Base-by-base conservation (phyloP, 768 basidiomycete genomes). In the Guyanaporus albipodus region DNA sequence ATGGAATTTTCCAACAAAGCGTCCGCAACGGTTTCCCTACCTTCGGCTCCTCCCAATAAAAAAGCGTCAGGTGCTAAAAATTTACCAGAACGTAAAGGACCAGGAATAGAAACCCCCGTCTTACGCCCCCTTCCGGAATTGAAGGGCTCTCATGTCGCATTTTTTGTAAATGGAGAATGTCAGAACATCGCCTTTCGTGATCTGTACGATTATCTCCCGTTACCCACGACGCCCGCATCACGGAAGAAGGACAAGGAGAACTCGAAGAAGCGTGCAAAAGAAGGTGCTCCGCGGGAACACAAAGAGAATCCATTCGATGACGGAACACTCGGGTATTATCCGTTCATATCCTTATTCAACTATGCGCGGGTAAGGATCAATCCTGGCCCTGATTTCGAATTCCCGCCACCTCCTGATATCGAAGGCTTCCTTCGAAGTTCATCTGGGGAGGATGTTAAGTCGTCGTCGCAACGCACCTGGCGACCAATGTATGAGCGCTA, bases 281-380 rank as follows among this genome's bases (percentile, higher is more conserved):
- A 82, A 60, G 82, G 80, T 40, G 80, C 83, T 38, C 64, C 70
- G 9, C 81, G 83, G 42, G 83, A 87, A 57, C 85, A 86, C 61
- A 76, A 77, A 49, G 87, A 90, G 67, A 93, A 93, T 52, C 79
- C 79, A 3, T 89, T 91, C 58, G 93, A 99, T 63, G 96, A 99
- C 63, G 96, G 95, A 17, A 83, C 87, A 17, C 70, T 96, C 6
- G 96, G 96, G 1, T 99, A 99, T 67, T 98, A 92, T 63, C 92
- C 95, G 0, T 85, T 97, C 70, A 80, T 96, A 53, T 95, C 91
- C 4, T 73, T 95, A 29, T 99, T 91, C 72, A 94, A 93, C 58
- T 85, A 86, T 49, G 95, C 91, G 0, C 79, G 81, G 48, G 86
- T 93, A 11, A 76, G 66, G 38, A 74, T 95, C 47, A 97, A 99